Evolutionary conservation across 306 rosid genomes (phyloP).

Genomic region (Acmispon strigosus): DNA sequence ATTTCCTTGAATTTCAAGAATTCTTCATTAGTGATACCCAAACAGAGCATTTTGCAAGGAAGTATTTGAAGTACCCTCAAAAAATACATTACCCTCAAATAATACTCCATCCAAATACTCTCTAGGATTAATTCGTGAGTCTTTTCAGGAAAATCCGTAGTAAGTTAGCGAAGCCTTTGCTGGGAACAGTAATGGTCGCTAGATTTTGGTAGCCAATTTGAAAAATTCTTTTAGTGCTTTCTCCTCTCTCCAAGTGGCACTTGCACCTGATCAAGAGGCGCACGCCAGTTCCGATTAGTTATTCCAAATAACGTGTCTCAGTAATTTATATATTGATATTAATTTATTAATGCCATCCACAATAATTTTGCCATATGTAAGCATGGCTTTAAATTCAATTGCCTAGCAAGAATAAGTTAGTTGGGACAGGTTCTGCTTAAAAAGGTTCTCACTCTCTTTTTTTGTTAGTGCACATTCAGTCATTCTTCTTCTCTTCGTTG

Average conservation of each 20-base stretch:
- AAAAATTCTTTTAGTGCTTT: too few species aligned
- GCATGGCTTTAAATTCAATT: conserved; percentile 39
- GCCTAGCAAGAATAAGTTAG: conserved; percentile 40
- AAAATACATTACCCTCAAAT: too few species aligned
- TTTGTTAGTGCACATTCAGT: conserved; percentile 2
- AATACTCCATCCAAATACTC: too few species aligned
- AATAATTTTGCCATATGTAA: conserved; percentile 33
- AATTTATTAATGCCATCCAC: not conserved
- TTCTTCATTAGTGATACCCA: too few species aligned
- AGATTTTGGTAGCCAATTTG: too few species aligned
- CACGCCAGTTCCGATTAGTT: conserved; percentile 45
- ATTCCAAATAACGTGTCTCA: conserved; percentile 5
- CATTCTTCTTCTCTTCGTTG: not conserved
- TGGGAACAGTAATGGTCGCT: too few species aligned
- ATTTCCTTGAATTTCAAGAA: too few species aligned
- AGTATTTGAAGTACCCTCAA: too few species aligned
- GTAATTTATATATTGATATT: conserved; percentile 11
- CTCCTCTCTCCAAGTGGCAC: conserved; percentile 73
- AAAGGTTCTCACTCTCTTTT: conserved; percentile 41
- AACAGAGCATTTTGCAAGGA: too few species aligned
- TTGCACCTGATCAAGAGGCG: conserved; percentile 24
- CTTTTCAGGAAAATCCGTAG: too few species aligned
- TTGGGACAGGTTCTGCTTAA: conserved; percentile 46
- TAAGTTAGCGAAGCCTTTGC: too few species aligned
- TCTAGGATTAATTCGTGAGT: too few species aligned